Conservation (phyloP, 257 asterid genomes). For the Haberlea rhodopensis region DNA sequence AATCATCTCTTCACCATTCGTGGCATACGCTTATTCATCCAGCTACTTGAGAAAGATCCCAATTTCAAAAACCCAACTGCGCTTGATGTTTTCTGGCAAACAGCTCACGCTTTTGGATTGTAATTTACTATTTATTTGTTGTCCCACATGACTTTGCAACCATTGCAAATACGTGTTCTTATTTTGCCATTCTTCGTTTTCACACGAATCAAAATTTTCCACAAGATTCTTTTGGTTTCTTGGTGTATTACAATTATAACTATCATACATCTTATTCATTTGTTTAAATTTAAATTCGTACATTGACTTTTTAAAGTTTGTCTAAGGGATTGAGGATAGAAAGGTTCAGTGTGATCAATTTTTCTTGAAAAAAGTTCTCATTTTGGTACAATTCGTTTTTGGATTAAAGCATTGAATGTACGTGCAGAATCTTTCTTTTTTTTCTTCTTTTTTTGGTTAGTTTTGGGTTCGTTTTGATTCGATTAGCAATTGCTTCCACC, state of each 20-base stretch:
- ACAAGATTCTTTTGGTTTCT: slow-evolving; percentile 23
- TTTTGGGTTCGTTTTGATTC: slow-evolving; percentile 32
- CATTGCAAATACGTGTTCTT: background rate
- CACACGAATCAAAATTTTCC: slow-evolving; percentile 16
- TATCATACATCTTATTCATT: slow-evolving; percentile 11
- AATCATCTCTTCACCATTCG: slow-evolving; percentile 21
- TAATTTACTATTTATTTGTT: slow-evolving; percentile 20
- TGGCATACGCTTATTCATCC: slow-evolving; percentile 18
- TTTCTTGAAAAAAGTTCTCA: slow-evolving; percentile 3
- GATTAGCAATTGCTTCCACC: slow-evolving; percentile 34
- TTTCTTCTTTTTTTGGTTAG: slow-evolving; percentile 29
- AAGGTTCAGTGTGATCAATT: slow-evolving; percentile 13
- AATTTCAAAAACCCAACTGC: slow-evolving; percentile 29
- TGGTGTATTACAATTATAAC: slow-evolving; percentile 20
- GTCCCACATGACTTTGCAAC: slow-evolving; percentile 35
- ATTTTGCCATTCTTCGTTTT: slow-evolving; percentile 14
- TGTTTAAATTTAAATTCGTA: slow-evolving; percentile 24
- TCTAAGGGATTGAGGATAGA: slow-evolving; percentile 3
- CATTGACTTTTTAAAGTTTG: background rate
- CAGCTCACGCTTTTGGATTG: slow-evolving; percentile 37
- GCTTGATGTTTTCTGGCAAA: slow-evolving; percentile 61
- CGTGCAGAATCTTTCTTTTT: slow-evolving; percentile 23
- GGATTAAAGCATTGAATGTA: slow-evolving; percentile 26
- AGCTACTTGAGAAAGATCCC: background rate
- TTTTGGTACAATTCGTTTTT: slow-evolving; percentile 24